A percentile compares a stretch with the other conserved stretches of the same genome.
Evolutionary conservation across 2,329 filamentous ascomycete species (phyloP).

Genomic region (Alternaria panax): DNA sequence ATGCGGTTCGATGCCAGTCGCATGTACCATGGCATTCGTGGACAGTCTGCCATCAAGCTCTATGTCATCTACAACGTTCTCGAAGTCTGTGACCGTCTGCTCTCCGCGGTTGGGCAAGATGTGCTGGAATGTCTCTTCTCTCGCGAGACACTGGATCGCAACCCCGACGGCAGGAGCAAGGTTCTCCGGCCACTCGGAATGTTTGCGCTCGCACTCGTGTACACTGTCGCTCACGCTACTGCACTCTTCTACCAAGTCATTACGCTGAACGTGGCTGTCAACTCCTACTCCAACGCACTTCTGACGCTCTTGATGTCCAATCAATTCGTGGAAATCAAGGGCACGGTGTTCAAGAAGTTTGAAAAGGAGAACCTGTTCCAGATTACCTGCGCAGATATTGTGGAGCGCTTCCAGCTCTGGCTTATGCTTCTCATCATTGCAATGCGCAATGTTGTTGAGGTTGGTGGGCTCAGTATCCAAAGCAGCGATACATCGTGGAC

Average conservation of each 20-base stretch:
- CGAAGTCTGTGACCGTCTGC: slow-evolving; percentile 87
- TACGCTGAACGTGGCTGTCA: slow-evolving; percentile 95
- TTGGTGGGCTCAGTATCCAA: slow-evolving; percentile 76
- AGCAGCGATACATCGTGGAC: slow-evolving; percentile 42
- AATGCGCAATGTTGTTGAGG: slow-evolving; percentile 93
- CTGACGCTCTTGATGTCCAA: slow-evolving; percentile 93
- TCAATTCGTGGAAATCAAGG: slow-evolving; percentile 99
- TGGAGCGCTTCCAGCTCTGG: slow-evolving; percentile 97
- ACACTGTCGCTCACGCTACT: slow-evolving; percentile 87
- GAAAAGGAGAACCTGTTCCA: slow-evolving; percentile 98
- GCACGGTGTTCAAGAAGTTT: slow-evolving; percentile 97
- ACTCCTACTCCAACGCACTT: slow-evolving; percentile 96
- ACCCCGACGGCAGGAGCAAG: slow-evolving; percentile 88
- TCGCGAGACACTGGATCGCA: slow-evolving; percentile 86
- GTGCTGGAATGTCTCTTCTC: slow-evolving; percentile 96
- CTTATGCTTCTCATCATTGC: slow-evolving; percentile 97
- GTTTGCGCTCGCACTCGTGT: slow-evolving; percentile 84
- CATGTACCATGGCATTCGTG: slow-evolving; percentile 97
- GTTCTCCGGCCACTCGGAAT: slow-evolving; percentile 87
- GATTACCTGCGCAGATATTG: slow-evolving; percentile 93
- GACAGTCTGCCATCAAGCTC: slow-evolving; percentile 95
- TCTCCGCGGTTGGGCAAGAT: slow-evolving; percentile 92
- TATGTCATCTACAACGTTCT: slow-evolving; percentile 99
- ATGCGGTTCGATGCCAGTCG: slow-evolving; percentile 94
- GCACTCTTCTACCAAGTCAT: slow-evolving; percentile 97